Evolutionary conservation across 2,329 filamentous ascomycete genomes (phyloP).

Genomic region (Pseudohalonectria lignicola): DNA sequence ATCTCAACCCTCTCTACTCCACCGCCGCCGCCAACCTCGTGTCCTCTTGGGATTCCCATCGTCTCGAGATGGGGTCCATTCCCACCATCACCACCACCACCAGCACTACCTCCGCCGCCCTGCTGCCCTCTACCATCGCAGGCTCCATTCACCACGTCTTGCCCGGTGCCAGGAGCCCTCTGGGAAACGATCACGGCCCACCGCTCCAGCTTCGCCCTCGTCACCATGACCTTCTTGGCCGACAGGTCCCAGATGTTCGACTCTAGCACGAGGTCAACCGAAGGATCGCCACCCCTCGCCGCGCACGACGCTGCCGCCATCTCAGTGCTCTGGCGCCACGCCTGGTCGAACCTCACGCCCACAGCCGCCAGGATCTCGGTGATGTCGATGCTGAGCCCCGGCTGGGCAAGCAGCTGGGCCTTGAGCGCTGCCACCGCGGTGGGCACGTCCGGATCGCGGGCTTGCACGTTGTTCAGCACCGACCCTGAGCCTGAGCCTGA

Average conservation of each 20-base stretch:
- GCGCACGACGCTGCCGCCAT: slow-evolving; percentile 12
- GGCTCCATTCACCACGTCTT: too few relatives aligned
- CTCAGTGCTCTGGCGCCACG: slow-evolving; percentile 23
- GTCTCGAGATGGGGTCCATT: too few relatives aligned
- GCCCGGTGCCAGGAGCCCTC: not conserved
- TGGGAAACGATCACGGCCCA: slow-evolving; percentile 26
- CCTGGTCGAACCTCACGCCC: slow-evolving; percentile 29
- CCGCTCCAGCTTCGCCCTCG: slow-evolving; percentile 31
- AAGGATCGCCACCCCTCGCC: slow-evolving; percentile 12
- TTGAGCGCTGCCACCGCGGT: slow-evolving; percentile 27
- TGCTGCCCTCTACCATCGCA: too few relatives aligned
- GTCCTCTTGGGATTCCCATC: too few relatives aligned
- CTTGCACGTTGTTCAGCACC: slow-evolving; percentile 15
- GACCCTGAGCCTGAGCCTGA: slow-evolving; percentile 4
- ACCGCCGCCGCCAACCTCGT: too few relatives aligned
- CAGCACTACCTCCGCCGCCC: too few relatives aligned
- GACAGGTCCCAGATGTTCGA: slow-evolving; percentile 37
- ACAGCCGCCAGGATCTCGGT: slow-evolving; percentile 28
- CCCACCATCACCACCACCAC: too few relatives aligned
- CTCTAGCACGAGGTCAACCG: slow-evolving; percentile 10
- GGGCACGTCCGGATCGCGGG: slow-evolving; percentile 25
- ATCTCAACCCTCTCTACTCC: too few relatives aligned
- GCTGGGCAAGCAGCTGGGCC: slow-evolving; percentile 28
- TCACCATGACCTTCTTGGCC: slow-evolving; percentile 33
- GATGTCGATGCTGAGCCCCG: slow-evolving; percentile 32